Evolutionary conservation across 2,329 filamentous ascomycete species (phyloP).

Genomic region (Eutypa lata): DNA sequence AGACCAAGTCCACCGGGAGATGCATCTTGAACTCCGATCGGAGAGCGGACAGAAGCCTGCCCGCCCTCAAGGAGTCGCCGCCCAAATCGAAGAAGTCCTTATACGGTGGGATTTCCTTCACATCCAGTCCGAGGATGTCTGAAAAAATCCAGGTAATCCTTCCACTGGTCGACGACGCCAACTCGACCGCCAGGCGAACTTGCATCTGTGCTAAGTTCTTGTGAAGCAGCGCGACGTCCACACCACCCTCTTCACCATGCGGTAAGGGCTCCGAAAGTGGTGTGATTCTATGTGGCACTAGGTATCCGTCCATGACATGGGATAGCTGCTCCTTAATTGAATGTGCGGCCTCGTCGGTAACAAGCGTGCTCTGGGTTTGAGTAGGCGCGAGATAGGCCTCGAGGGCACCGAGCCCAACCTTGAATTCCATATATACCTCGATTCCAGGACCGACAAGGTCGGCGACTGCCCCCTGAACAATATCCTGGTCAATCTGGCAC

Average conservation of each 20-base stretch:
- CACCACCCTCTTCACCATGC: constrained; percentile 22
- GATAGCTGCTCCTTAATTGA: constrained; percentile 12
- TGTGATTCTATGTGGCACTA: constrained; percentile 37
- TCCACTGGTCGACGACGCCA: constrained; percentile 23
- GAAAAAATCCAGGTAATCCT: constrained; percentile 44
- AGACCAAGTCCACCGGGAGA: constrained; percentile 49
- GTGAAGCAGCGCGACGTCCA: constrained; percentile 35
- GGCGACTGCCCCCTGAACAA: constrained; percentile 15
- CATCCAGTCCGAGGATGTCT: constrained; percentile 37
- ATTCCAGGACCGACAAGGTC: constrained; percentile 1
- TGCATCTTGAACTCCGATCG: constrained; percentile 46
- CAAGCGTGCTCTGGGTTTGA: background rate
- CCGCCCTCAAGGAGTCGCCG: constrained; percentile 52
- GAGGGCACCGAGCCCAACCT: background rate
- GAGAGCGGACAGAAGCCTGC: constrained; percentile 47
- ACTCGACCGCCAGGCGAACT: constrained; percentile 5
- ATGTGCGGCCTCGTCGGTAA: constrained; percentile 1
- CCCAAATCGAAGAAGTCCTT: constrained; percentile 48
- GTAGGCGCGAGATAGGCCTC: constrained; percentile 2
- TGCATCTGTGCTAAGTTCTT: constrained; percentile 24
- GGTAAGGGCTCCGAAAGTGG: constrained; percentile 33
- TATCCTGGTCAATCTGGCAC: constrained; percentile 29
- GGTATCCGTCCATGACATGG: constrained; percentile 24
- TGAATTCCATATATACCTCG: constrained; percentile 4
- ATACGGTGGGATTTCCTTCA: constrained; percentile 34